Evolutionary conservation across 176 grass and related monocot species (phyloP).

Genomic region (Triticum turgidum): DNA sequence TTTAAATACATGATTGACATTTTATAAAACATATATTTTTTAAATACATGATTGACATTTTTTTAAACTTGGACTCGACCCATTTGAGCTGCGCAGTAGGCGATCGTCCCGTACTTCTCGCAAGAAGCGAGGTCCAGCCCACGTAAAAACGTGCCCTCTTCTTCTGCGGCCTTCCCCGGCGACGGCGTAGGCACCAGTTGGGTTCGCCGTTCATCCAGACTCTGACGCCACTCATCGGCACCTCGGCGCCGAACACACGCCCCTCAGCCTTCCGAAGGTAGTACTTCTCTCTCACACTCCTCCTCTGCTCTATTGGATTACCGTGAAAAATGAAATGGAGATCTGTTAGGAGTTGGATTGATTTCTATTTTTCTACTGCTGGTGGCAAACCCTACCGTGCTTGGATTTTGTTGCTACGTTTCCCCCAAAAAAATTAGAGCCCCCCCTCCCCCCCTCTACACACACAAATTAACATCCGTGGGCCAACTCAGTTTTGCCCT

Average conservation of each 20-base stretch:
- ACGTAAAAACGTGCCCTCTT: neutral
- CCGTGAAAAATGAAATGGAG: neutral
- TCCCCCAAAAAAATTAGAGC: too few relatives aligned
- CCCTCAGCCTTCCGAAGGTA: neutral
- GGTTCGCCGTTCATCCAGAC: neutral
- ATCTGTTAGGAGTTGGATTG: neutral
- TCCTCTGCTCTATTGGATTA: neutral
- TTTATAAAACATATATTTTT: too few relatives aligned
- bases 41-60: too few relatives aligned
- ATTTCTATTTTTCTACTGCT: neutral
- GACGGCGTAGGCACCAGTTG: neutral
- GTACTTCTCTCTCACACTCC: neutral
- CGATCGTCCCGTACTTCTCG: too few relatives aligned
- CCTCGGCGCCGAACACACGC: neutral
- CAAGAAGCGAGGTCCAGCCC: neutral
- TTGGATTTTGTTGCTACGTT: neutral
- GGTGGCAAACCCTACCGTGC: neutral
- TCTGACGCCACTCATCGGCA: neutral
- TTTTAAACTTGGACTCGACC: too few relatives aligned
- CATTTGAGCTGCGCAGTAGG: too few relatives aligned
- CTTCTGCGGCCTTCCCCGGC: neutral
- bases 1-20: too few relatives aligned
- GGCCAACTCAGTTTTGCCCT: too few relatives aligned
- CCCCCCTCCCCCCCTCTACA: too few relatives aligned
- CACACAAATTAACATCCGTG: too few relatives aligned